Base-by-base conservation (phyloP, 1,139 yeast genomes). In the Suhomyces kunorum region DNA sequence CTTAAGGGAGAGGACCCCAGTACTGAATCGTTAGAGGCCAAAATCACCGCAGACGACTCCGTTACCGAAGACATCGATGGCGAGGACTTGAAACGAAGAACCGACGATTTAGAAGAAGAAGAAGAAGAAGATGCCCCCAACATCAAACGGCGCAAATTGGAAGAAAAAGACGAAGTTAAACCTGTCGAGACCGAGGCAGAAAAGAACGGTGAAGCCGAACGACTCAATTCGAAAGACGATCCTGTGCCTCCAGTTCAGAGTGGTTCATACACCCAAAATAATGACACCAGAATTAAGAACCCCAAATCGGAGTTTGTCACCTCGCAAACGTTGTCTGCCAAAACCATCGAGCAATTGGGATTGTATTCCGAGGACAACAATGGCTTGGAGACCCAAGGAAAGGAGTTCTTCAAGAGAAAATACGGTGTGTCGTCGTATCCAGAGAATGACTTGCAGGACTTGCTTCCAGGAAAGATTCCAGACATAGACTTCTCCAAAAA, bases 351-450 rank as follows among this genome's bases (percentile, higher is more conserved):
- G 6, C 80, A 76, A 31, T 64, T 87, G 38, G 90, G 89, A 0
- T 64, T 87, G 27, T 87, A 80, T 50, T 76, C 80, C 6, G 90
- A 84, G 39, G 74, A 75, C 31, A 62, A 79, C 30, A 73, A 77
- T 44, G 77, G 77, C 1, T 57, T 75, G 23, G 81, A 77, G 45
- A 68, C 76, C 6, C 80, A 74, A 36, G 89, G 88, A 7, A 83
- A 80, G 41, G 95, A 86, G 36, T 87, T 77, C 53, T 63, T 86
- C 43, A 86, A 86, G 57, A 76, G 74, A 50, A 85, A 84, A 58
- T 88, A 83, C 54, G 97, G 88, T 1, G 98, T 94, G 11, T 87
- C 95, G 0, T 81, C 92, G 13, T 92, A 83, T 58, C 99, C 99
- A 0, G 79, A 81, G 20, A 74, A 73, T 32, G 96, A 90, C 56